phyloP scores from a whole-genome alignment of 2,329 filamentous ascomycete species.

The Chaetomiaceae sp. region DNA sequence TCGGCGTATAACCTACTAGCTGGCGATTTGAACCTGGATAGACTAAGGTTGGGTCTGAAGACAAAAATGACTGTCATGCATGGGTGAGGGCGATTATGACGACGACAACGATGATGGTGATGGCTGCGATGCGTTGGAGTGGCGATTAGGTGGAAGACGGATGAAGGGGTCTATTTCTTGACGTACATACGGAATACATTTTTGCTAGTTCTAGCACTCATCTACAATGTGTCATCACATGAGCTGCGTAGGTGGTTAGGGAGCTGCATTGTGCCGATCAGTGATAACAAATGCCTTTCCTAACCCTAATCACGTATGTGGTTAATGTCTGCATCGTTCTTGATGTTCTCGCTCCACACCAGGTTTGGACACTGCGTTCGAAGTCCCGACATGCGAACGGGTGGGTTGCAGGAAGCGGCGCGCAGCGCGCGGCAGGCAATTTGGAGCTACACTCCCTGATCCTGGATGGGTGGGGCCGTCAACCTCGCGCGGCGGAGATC shows the following conservation, averaged over 20 bases:
- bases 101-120: slow-evolving; percentile 8
- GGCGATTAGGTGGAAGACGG: neutral
- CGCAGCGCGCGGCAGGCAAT: too few species aligned
- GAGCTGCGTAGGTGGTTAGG: neutral
- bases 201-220: too few species aligned
- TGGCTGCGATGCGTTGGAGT: neutral
- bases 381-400: too few species aligned
- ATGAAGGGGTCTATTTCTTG: neutral
- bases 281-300: neutral
- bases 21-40: slow-evolving; percentile 12
- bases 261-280: neutral
- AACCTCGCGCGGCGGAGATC: neutral
- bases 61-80: slow-evolving; percentile 14
- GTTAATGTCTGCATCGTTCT: too few species aligned
- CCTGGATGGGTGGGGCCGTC: slow-evolving; percentile 1
- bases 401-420: too few species aligned
- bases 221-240: too few species aligned
- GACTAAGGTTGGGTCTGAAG: slow-evolving; percentile 18
- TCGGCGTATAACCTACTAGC: neutral
- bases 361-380: too few species aligned
- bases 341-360: too few species aligned
- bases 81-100: slow-evolving; percentile 6
- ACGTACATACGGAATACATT: too few species aligned
- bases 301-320: neutral
- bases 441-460: too few species aligned